Evolutionary conservation across 2,329 filamentous ascomycete genomes (phyloP).

Genomic region (Lithohypha guttulata): DNA sequence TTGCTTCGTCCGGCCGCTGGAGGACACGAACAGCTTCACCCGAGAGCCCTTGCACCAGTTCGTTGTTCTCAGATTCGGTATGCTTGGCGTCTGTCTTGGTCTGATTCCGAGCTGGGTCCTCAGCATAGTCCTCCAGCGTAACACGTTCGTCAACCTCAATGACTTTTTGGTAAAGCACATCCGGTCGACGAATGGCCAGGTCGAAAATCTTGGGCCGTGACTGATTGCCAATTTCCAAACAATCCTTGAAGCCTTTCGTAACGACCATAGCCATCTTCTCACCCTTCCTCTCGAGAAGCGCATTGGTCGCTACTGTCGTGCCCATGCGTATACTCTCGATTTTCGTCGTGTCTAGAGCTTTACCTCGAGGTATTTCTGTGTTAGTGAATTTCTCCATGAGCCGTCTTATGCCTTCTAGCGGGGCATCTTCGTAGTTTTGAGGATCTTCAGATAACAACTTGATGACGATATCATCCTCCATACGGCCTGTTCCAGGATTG

Average conservation of each 20-base stretch:
- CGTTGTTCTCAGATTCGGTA: constrained; percentile 28
- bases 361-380: constrained; percentile 65
- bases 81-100: constrained; percentile 46
- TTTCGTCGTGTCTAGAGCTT: constrained; percentile 66
- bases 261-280: constrained; percentile 80
- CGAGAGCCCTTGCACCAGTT: constrained; percentile 57
- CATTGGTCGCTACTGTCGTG: constrained; percentile 89
- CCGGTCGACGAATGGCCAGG: constrained; percentile 73
- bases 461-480: constrained; percentile 67
- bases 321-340: constrained; percentile 94
- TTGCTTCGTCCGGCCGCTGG: constrained; percentile 45
- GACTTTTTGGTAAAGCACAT: constrained; percentile 73
- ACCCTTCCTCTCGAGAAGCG: constrained; percentile 78
- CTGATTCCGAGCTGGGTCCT: constrained; percentile 60
- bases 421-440: constrained; percentile 80
- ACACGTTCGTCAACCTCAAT: constrained; percentile 88
- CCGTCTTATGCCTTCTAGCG: constrained; percentile 79
- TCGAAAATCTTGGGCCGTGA: constrained; percentile 84
- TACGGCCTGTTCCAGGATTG: constrained; percentile 57
- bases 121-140: constrained; percentile 82
- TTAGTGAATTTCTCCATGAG: constrained; percentile 68
- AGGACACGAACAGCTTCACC: constrained; percentile 66
- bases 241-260: constrained; percentile 79
- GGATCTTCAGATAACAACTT: constrained; percentile 87
- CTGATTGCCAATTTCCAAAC: constrained; percentile 81